These are phyloP conservation scores for Pistacia vera DNA, from an alignment of 345 rosid genomes.

Conservation along the genomic window DNA sequence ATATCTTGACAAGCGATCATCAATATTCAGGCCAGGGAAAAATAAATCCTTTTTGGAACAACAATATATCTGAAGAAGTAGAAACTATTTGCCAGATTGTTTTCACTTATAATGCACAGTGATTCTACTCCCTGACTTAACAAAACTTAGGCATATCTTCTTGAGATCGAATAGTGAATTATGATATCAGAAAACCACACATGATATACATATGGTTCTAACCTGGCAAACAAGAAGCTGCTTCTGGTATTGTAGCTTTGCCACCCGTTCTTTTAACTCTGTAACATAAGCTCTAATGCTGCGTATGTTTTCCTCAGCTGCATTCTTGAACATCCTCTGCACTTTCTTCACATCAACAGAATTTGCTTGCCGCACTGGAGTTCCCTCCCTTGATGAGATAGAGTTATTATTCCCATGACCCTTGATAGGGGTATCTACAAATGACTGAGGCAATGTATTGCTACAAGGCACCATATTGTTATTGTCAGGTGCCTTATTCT, in stretches of 20 bases:
- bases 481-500: conserved; percentile 76
- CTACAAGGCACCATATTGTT: not conserved
- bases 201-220: conserved; percentile 9
- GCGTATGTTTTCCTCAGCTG: conserved; percentile 89
- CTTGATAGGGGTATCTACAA: conserved; percentile 45
- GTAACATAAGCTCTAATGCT: conserved; percentile 87
- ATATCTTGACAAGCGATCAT: not conserved
- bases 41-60: not conserved
- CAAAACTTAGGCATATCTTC: not conserved
- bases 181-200: not conserved
- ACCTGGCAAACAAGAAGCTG: conserved; percentile 99
- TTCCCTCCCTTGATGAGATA: conserved; percentile 63
- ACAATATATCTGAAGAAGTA: conserved; percentile 2
- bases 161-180: not conserved
- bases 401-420: conserved; percentile 27
- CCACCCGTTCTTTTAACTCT: conserved; percentile 90
- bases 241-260: conserved; percentile 95
- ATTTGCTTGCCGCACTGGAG: conserved; percentile 57
- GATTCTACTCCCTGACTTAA: not conserved
- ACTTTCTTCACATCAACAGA: conserved; percentile 91
- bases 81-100: conserved; percentile 3
- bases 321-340: conserved; percentile 93
- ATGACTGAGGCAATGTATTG: conserved; percentile 27
- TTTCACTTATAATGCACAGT: not conserved
- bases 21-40: not conserved